Evolutionary conservation across 495 filamentous ascomycete genomes (phyloP).

Genomic region (Pseudoneurospora amorphoporcata): DNA sequence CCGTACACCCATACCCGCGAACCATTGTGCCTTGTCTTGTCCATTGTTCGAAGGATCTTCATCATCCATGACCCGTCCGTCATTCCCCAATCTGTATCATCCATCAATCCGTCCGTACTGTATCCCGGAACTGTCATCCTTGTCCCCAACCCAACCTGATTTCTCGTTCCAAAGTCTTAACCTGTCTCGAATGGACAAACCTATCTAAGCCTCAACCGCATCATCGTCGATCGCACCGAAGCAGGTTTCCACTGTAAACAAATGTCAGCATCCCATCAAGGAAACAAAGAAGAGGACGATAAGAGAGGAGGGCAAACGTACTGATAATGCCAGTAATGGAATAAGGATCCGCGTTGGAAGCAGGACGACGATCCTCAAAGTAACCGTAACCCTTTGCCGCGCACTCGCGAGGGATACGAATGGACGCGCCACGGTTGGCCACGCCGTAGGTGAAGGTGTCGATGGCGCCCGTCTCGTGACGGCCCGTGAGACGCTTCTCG

Average conservation of each 20-base stretch:
- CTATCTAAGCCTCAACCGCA: not conserved
- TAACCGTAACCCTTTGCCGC: conserved; percentile 90
- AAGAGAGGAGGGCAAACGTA: not conserved
- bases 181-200: not conserved
- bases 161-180: not conserved
- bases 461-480: conserved; percentile 79
- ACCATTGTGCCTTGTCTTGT: not conserved
- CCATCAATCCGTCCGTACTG: not conserved
- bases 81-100: too few relatives aligned
- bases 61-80: not conserved
- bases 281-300: not conserved
- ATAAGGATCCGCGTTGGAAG: conserved; percentile 87
- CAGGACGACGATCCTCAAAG: conserved; percentile 89
- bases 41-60: not conserved
- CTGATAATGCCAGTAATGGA: conserved; percentile 19
- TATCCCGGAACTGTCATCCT: not conserved
- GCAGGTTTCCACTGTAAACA: not conserved
- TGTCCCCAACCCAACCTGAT: not conserved
- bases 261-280: not conserved
- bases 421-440: conserved; percentile 74
- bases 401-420: conserved; percentile 78
- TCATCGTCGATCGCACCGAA: not conserved
- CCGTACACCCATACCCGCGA: not conserved
- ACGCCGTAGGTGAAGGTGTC: conserved; percentile 89
- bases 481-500: conserved; percentile 71